These are phyloP conservation scores for Aurantiochytrium sp. DNA, from an alignment of 108 stramenopile species.

Conservation along the genomic window DNA sequence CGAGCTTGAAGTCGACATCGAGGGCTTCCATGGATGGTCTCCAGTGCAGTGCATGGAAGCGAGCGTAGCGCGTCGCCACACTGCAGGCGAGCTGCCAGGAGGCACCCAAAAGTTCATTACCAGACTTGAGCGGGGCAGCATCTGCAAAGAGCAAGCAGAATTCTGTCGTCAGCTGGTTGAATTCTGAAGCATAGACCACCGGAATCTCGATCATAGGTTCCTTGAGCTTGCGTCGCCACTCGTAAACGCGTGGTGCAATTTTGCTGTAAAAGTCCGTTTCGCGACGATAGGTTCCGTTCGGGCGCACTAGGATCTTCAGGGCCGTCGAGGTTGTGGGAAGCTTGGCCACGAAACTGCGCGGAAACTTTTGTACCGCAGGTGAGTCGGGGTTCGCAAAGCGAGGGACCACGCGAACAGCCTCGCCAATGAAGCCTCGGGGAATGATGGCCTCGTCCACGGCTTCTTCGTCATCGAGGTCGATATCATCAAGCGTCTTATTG, in stretches of 20 bases:
- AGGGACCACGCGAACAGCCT: background rate
- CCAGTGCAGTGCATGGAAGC: background rate
- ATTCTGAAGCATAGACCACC: background rate
- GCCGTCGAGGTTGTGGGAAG: background rate
- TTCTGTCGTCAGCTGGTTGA: background rate
- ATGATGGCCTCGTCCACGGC: too few species aligned
- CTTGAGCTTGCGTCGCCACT: background rate
- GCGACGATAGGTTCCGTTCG: background rate
- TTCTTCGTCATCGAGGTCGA: too few species aligned
- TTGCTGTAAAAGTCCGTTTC: background rate
- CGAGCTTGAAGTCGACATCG: background rate
- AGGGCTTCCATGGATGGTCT: background rate
- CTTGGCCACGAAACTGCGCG: background rate
- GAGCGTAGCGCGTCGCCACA: background rate
- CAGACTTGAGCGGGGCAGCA: background rate
- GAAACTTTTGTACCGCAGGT: background rate
- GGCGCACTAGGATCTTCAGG: background rate
- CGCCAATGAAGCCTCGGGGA: background rate
- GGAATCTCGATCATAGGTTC: background rate
- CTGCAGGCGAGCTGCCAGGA: background rate
- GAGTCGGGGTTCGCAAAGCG: background rate
- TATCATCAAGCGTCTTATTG: too few species aligned
- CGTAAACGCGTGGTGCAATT: background rate
- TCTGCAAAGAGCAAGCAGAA: background rate
- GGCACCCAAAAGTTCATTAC: background rate